phyloP scores from a whole-genome alignment of 164 flowering plant genomes.

The Berberis vulgaris region DNA sequence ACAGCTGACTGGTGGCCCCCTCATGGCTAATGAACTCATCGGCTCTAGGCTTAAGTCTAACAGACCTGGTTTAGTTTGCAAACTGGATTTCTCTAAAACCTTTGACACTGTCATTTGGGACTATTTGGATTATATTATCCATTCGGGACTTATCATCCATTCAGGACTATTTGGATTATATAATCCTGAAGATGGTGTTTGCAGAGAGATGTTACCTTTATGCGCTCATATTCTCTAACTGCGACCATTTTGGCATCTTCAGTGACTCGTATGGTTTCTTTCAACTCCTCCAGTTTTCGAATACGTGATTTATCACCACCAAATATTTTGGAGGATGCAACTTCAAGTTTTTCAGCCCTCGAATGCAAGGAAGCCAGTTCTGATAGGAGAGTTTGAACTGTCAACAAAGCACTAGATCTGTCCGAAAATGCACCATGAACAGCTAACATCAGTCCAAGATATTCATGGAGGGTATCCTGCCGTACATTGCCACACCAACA shows the following conservation, averaged over 20 bases:
- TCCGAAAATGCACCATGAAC: conserved; percentile 81
- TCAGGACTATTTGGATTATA: no score
- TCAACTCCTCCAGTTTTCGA: conserved; percentile 68
- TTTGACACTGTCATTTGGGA: no score
- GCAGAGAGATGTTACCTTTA: conserved; percentile 52
- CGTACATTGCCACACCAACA: background rate
- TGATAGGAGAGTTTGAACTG: conserved; percentile 80
- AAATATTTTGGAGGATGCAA: conserved; percentile 80
- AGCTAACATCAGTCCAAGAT: conserved; percentile 83
- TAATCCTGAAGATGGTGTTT: background rate
- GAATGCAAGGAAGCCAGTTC: conserved; percentile 65
- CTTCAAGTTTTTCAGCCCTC: conserved; percentile 73
- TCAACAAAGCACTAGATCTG: conserved; percentile 79
- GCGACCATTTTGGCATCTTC: conserved; percentile 86
- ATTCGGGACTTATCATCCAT: no score
- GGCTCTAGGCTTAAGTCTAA: no score
- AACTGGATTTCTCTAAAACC: no score
- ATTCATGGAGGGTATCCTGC: conserved; percentile 86
- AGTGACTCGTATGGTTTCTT: conserved; percentile 61
- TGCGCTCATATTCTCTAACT: conserved; percentile 68
- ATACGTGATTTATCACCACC: conserved; percentile 83
- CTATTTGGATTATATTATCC: no score
- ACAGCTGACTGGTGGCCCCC: no score
- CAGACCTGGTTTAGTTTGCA: no score
- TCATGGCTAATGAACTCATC: no score